phyloP scores from a whole-genome alignment of 257 asterid genomes.

The Capsicum chinense region DNA sequence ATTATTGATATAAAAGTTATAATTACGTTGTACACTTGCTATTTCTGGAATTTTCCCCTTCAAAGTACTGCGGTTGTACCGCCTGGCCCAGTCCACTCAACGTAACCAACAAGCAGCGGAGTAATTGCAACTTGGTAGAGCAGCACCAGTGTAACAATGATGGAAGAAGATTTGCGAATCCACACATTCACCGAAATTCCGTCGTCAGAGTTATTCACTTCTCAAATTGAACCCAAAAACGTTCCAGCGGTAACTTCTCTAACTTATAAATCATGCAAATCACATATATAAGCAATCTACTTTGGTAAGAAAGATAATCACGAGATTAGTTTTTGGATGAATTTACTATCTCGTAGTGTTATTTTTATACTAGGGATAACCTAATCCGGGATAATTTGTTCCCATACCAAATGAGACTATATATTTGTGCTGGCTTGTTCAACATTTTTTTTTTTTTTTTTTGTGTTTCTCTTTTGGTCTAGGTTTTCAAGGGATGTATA shows the following conservation, averaged over 20 bases:
- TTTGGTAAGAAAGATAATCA: too few relatives aligned
- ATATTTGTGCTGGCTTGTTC: background rate
- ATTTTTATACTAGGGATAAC: too few relatives aligned
- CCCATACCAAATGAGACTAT: too few relatives aligned
- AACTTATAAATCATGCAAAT: background rate
- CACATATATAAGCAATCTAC: background rate
- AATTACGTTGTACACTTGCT: too few relatives aligned
- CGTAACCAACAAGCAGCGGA: background rate
- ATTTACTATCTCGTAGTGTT: too few relatives aligned
- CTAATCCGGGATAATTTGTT: too few relatives aligned
- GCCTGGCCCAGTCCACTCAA: background rate
- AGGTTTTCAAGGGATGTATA: constrained; percentile 78
- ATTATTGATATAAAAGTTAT: too few relatives aligned
- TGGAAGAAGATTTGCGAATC: constrained; percentile 47
- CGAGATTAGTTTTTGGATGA: too few relatives aligned
- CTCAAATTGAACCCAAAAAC: constrained; percentile 66
- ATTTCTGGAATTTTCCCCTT: too few relatives aligned
- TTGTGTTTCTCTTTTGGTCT: background rate
- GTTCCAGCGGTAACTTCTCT: constrained; percentile 62
- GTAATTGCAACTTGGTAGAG: background rate
- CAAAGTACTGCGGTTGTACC: background rate
- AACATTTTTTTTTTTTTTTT: background rate
- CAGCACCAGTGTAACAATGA: background rate
- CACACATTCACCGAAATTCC: constrained; percentile 57
- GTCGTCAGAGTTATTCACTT: constrained; percentile 64